These are phyloP conservation scores for Fomitopsis palustris DNA, from an alignment of 1,284 basidiomycete species.

Conservation along the genomic window DNA sequence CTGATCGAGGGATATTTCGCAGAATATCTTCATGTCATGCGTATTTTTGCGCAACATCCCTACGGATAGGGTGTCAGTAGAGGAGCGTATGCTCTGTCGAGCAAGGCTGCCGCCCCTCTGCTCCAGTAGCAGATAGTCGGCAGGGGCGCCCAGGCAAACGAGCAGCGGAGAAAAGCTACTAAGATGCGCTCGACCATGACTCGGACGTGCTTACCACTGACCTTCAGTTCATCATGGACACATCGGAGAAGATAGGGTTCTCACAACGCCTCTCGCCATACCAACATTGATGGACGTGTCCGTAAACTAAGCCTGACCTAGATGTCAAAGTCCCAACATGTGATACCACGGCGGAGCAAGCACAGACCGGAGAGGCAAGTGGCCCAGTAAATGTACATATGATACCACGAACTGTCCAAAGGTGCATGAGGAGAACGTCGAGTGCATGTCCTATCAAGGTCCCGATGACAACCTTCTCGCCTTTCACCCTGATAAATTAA, in stretches of 20 bases:
- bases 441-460: neutral
- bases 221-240: neutral
- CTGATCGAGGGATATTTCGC: neutral
- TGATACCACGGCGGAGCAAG: neutral
- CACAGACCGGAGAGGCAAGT: neutral
- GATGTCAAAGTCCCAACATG: neutral
- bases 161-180: neutral
- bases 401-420: neutral
- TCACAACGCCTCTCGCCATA: neutral
- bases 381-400: neutral
- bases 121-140: no score
- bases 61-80: neutral
- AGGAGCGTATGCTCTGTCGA: neutral
- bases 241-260: neutral
- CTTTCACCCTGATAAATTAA: neutral
- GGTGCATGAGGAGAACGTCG: neutral
- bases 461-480: neutral
- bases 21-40: neutral
- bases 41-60: neutral
- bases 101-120: neutral
- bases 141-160: no score
- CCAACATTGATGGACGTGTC: neutral
- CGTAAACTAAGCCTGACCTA: neutral
- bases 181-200: no score
- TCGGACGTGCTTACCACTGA: neutral